Base-by-base conservation (phyloP, 2,329 filamentous ascomycete genomes). In the Xylariales sp. region DNA sequence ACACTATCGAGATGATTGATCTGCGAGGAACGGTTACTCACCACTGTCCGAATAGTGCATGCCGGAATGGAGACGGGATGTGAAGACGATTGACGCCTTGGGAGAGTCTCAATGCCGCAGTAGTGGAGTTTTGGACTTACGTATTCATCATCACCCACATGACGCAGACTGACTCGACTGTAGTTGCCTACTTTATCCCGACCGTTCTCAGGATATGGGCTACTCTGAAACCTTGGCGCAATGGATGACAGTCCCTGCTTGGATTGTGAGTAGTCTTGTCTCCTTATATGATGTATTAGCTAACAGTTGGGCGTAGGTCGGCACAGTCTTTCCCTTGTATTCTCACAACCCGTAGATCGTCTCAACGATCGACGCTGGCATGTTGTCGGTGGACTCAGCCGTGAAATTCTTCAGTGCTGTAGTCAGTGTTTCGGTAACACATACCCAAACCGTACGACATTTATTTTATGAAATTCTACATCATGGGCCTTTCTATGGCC, bases 1-100 rank as follows among this genome's bases (percentile, higher is more conserved):
- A n/a, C n/a, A 5, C 62, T 64, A 31, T 61, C 65, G 2, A 50
- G 50, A 1, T 66, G 66, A 21, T 57, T 69, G 42, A 60, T 60
- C 1, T 46, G 62, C 2, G 64, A 71, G 32, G 68, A 69, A 34
- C 60, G 58, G 5, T 34, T 6, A 11, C 18, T 34, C 11, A 19
- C 7, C 7, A 20, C 21, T 9, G 31, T 34, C 25, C 15, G 18
- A 34, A 12, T 27, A 18, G n/a, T 28, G 15, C 36, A 20, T 16
- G 27, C 28, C 22, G 12, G 21, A 3, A 10, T 19, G 22, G n/a
- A 14, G 4, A 7, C 7, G 22, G 32, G 14, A n/a, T 45, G 3
- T 27, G 4, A n/a, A 19, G 38, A 14, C 51, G 16, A 19, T 8
- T 34, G 18, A 34, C 11, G 9, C 11, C 14, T 8, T 34, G 31